Base-by-base conservation (phyloP, 177 flowering plant genomes). In the Vitis hybrid region DNA sequence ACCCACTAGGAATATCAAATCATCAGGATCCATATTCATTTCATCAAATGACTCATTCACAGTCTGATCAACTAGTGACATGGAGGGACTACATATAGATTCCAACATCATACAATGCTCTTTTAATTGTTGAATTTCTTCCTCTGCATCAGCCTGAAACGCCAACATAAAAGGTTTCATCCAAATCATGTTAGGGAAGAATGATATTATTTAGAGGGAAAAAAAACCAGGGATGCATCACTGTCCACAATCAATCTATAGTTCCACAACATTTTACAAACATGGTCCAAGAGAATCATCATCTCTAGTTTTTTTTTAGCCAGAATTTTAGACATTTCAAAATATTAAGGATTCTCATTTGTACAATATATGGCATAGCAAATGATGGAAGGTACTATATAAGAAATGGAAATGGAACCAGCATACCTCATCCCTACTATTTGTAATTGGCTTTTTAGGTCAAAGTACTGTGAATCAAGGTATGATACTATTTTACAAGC, bases 1-100 rank as follows among this genome's bases (percentile, higher is more conserved):
- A 54, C 98, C 98, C 12, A 90, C 56, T 51, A 93, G 19, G 81
- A 72, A 82, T 61, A 92, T 77, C 3, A 77, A 75, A 54, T 83
- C 85, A 12, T 69, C 57, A 35, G 59, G 64, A 74, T 81, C 83
- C 18, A 72, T 24, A 70, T 24, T 11, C 51, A 66, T n/a, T 49
- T 66, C 70, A 57, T 78, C 72, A 57, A 21, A 11, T 18, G 74
- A 17, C 50, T 70, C 74, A 40, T 35, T 21, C 19, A n/a, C 50
- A 17, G 58, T 58, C 8, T 71, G 75, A 52, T 67, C 72, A 64
- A 50, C 59, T 52, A 7, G 21, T 40, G 60, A 19, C 15, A 17
- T 65, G 18, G 81, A 56, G 56, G 67, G 70, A 69, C 19, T 49
- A 30, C 79, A 61, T 21, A 51, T 24, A 52, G 82, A 69, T 61